These are phyloP conservation scores for Tulasnella sp. DNA, from an alignment of 768 basidiomycete genomes.

Conservation along the genomic window DNA sequence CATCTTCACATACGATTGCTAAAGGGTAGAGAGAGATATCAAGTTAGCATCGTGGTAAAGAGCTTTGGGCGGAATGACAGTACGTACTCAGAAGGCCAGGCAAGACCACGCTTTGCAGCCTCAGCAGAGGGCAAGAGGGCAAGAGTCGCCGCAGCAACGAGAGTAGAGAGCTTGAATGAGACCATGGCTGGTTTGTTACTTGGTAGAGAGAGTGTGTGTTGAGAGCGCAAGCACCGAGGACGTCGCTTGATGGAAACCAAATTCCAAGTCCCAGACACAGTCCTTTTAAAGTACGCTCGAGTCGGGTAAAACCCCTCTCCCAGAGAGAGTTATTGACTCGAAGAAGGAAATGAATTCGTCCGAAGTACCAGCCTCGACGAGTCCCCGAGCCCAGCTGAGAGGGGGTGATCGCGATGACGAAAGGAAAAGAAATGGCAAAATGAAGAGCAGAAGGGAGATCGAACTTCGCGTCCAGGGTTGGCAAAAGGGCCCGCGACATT, in stretches of 20 bases:
- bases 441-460: neutral
- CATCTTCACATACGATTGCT: conserved; percentile 8
- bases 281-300: neutral
- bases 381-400: neutral
- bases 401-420: neutral
- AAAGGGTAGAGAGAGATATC: neutral
- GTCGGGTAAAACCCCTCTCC: neutral
- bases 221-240: neutral
- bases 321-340: neutral
- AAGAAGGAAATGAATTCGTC: neutral
- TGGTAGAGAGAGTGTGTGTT: neutral
- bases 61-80: neutral
- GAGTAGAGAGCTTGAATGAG: neutral
- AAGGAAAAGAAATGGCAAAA: neutral
- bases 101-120: conserved; percentile 8
- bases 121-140: neutral
- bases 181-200: neutral
- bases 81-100: conserved; percentile 13
- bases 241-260: neutral
- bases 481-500: neutral
- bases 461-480: neutral
- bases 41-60: neutral
- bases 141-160: neutral
- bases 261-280: no score
- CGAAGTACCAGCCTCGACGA: neutral